Evolutionary conservation across 768 basidiomycete genomes (phyloP).

Genomic region (Chalciporus sphaerocephalus): DNA sequence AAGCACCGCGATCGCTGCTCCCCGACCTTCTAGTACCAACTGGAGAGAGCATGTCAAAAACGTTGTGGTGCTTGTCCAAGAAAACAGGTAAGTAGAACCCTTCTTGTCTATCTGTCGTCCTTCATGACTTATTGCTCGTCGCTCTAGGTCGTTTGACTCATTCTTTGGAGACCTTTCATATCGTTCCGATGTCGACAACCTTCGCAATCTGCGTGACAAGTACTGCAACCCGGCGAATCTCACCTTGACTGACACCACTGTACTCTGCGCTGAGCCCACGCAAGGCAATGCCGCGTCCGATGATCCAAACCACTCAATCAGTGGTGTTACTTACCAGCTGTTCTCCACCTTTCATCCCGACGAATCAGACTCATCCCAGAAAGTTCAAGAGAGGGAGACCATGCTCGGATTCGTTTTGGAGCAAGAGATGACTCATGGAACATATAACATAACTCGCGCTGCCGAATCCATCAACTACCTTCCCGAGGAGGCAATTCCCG

Average conservation of each 20-base stretch:
- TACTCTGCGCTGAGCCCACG: conserved; percentile 12
- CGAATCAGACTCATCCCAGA: conserved; percentile 5
- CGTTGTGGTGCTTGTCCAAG: conserved; percentile 26
- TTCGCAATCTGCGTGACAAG: conserved; percentile 16
- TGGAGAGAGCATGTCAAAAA: conserved; percentile 26
- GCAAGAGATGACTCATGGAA: conserved; percentile 15
- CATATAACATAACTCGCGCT: conserved; percentile 11
- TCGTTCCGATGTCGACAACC: conserved; percentile 20
- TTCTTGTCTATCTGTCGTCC: background rate
- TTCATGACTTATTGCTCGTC: background rate
- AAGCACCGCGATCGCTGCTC: background rate
- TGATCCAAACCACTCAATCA: conserved; percentile 24
- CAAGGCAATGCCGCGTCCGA: conserved; percentile 20
- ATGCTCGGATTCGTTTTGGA: conserved; percentile 24
- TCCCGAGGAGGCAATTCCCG: conserved; percentile 22
- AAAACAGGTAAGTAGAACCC: conserved; percentile 17
- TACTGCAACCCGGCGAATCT: conserved; percentile 24
- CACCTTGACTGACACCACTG: conserved; percentile 6
- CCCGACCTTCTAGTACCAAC: conserved; percentile 4
- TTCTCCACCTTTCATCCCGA: conserved; percentile 22
- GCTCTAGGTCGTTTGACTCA: conserved; percentile 21
- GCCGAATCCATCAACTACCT: conserved; percentile 20
- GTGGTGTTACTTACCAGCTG: conserved; percentile 21
- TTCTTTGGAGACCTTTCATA: conserved; percentile 28
- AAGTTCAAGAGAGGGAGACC: conserved; percentile 2